Evolutionary conservation across 1,284 basidiomycete species (phyloP).

Genomic region (Kalmanozyma brasiliensis): DNA sequence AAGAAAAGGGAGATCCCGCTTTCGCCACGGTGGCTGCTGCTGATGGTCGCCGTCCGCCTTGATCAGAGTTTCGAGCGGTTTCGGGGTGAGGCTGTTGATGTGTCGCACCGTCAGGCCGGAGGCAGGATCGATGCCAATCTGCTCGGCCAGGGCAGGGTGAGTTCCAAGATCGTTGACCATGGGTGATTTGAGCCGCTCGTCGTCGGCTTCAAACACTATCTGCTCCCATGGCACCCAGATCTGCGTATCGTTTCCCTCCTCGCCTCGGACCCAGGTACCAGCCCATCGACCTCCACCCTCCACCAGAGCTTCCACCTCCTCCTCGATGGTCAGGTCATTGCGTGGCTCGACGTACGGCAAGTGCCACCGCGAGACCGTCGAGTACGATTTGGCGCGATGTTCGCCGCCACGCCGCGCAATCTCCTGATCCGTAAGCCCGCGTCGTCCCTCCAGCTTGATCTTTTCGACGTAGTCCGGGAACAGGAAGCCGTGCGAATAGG

Average conservation of each 20-base stretch:
- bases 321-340: slow-evolving; percentile 75
- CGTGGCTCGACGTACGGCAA: slow-evolving; percentile 80
- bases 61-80: slow-evolving; percentile 6
- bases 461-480: slow-evolving; percentile 88
- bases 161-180: slow-evolving; percentile 9
- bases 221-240: slow-evolving; percentile 58
- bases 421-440: slow-evolving; percentile 69
- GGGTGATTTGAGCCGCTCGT: slow-evolving; percentile 54
- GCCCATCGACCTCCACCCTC: slow-evolving; percentile 76
- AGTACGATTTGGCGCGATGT: slow-evolving; percentile 76
- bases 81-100: slow-evolving; percentile 67
- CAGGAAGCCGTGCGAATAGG: slow-evolving; percentile 93
- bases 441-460: slow-evolving; percentile 71
- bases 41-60: slow-evolving; percentile 9
- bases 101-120: slow-evolving; percentile 42
- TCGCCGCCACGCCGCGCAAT: slow-evolving; percentile 64
- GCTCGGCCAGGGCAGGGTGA: slow-evolving; percentile 40
- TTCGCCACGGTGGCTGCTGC: slow-evolving; percentile 7
- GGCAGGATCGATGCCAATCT: slow-evolving; percentile 47
- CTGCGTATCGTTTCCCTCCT: slow-evolving; percentile 53
- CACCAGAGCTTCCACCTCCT: slow-evolving; percentile 89
- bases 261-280: slow-evolving; percentile 71
- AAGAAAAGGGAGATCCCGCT: slow-evolving; percentile 69
- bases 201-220: slow-evolving; percentile 64
- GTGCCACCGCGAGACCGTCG: slow-evolving; percentile 87